Base-by-base conservation (phyloP, 78 protist species). In the Isochrysis galbana region DNA sequence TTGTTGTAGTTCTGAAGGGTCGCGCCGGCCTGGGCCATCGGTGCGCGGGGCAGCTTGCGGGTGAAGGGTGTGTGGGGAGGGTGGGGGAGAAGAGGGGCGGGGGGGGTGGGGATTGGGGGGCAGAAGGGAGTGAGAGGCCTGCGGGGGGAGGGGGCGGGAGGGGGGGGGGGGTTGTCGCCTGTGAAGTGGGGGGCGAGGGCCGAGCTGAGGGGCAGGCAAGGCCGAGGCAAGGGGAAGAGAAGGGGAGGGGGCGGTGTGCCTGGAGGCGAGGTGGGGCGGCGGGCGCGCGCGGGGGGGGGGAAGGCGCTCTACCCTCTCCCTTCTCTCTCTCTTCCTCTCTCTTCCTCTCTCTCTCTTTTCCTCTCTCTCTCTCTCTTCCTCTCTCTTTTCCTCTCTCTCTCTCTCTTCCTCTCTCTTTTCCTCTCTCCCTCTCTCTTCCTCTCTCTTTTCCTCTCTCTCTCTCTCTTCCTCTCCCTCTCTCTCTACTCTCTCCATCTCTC, bases 1-100 rank as follows among this genome's bases (percentile, higher is more conserved):
- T 90, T 90, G 92, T 90, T 90, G 77, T 90, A 90, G 89, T 88
- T 72, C 91, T 61, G 91, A 34, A 88, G 54, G 25, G 91, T 72
- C 26, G 91, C 47, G 0, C 88, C 88, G 38, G 34, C 36, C 38
- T 80, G 88, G 41, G 88, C 54, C 88, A 80, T 51, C 29, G 29
- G 61, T 51, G 61, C 61, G 61, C 61, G 61, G 14, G 61, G 61
- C 14, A 7, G 29, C 14, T 51, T 7, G 61, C 14, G 7, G 61
- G 61, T 51, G 14, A 19, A 14, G 7, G 7, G 61, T 19, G 29
- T 51, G 61, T 19, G 29, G 61, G 61, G 29, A 14, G 14, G 61
- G 61, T 51, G 61, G 61, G 61, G 29, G 61, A 14, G 61, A 14
- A 51, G 61, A 19, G 61, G 61, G 29, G 14, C 29, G 61, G 29